Base-by-base conservation (phyloP, 2,329 filamentous ascomycete species). In the Aspergillus ruber region DNA sequence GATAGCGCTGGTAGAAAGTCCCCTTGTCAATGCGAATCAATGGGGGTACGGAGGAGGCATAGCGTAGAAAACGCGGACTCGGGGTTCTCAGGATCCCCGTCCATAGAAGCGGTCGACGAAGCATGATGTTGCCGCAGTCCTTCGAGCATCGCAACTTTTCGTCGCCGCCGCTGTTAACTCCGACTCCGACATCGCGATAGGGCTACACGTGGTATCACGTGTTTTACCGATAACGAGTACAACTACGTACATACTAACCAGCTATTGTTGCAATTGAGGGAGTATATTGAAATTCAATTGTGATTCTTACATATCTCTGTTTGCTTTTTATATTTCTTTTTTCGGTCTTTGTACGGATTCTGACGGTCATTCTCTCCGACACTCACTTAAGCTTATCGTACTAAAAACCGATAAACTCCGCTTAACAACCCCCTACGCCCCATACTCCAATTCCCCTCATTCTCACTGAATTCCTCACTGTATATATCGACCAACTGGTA, bases 1-100 rank as follows among this genome's bases (percentile, higher is more conserved):
- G 87, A 65, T 90, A 84, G 43, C 83, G 79, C 36, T 83, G 81
- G 71, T 91, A 94, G 68, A 95, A 94, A 1, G 88, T 91, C 66
- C 81, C 90, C 71, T 90, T 83, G 60, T 78, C 64, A 61, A 95
- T 90, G 58, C 76, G 76, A 53, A 95, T 79, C 50, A 90, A 76
- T 36, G 86, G 83, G 18, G 56, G 57, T 12, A 55, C 42, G 29
- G 58, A 56, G 36, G 15, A 46, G 43, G 21, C 13, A 25, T 35
- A 25, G 43, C 40, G 40, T n/a, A 17, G n/a, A 6, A 42, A 8
- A 21, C 40, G 23, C 6, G 21, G 23, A 42, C 40, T 39, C 15
- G 17, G 18, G 7, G 17, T 20, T 40, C 50, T 43, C 18, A 51
- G 25, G 29, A 35, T 33, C 47, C 51, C 45, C 25, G 52, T 54